Conservation (phyloP, 257 asterid genomes). For the Nicotiana noctiflora region DNA sequence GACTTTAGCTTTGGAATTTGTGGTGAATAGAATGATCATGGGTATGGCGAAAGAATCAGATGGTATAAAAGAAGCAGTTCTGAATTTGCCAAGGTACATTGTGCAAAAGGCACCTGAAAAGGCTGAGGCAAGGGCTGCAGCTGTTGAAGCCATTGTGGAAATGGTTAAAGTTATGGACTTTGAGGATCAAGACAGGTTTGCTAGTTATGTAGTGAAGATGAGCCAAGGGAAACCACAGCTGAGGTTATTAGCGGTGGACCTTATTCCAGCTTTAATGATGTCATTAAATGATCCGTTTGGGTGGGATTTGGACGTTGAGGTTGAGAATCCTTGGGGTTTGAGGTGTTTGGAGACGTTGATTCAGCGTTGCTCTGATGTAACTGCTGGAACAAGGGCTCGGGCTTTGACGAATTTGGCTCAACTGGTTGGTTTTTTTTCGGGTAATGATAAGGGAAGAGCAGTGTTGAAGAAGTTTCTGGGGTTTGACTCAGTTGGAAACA, state of each 20-base stretch:
- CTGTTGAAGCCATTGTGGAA: constrained; percentile 71
- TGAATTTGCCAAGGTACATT: constrained; percentile 69
- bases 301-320: constrained; percentile 32
- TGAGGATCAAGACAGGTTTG: constrained; percentile 55
- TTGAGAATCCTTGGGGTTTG: constrained; percentile 48
- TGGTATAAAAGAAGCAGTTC: constrained; percentile 50
- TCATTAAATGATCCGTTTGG: constrained; percentile 45
- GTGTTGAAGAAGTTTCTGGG: constrained; percentile 60
- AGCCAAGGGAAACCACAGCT: constrained; percentile 74
- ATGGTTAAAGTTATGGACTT: constrained; percentile 56
- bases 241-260: constrained; percentile 81
- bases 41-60: constrained; percentile 33
- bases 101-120: constrained; percentile 74
- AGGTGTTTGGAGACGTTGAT: constrained; percentile 59
- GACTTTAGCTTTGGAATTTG: constrained; percentile 57
- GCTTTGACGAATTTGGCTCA: constrained; percentile 80
- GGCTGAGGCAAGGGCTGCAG: constrained; percentile 76
- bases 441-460: constrained; percentile 33
- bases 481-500: constrained; percentile 22
- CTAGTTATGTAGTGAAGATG: constrained; percentile 63
- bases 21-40: constrained; percentile 51
- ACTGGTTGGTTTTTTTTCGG: constrained; percentile 43
- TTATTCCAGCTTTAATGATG: constrained; percentile 44
- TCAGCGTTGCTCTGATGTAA: constrained; percentile 75
- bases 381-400: constrained; percentile 70